Base-by-base conservation (phyloP, 176 grass and related monocot genomes). In the Oryza officinalis region DNA sequence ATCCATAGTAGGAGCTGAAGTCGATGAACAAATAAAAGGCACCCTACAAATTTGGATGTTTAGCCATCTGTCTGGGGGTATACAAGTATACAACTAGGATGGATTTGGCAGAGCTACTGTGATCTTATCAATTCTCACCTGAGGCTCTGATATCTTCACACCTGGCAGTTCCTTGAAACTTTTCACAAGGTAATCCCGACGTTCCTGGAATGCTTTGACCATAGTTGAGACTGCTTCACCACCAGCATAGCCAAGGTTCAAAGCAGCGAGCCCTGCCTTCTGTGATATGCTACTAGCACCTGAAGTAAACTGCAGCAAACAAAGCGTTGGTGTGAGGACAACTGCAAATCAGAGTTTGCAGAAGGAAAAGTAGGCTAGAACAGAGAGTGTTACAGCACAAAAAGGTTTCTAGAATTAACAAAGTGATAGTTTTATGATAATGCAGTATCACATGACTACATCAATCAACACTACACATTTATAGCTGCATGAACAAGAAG, bases 201-300 rank as follows among this genome's bases (percentile, higher is more conserved):
- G 85, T 78, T 94, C 89, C 78, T 86, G 92, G 78, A 92, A 97
- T 76, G 92, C 94, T 86, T 92, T 97, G 61, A 94, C 89, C 92
- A 94, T 97, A 20, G 90, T 79, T 63, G 87, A 87, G 71, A 97
- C 89, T 17, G 89, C 85, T 88, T 92, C 94, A 72, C 94, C 94
- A 54, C 94, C 94, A 4, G 89, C 94, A 74, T 90, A 97, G 17
- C 94, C 94, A 49, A 97, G 84, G 83, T 86, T 90, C 61, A 97
- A 89, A 86, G 89, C 94, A 79, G 94, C 85, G 63, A 94, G 82
- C 17, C 94, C 91, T 70, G 94, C 89, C 85, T 97, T 94, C 87
- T 97, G 94, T 71, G 94, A 97, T 81, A 94, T 97, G 81, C 94
- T 97, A 88, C 94, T 92, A 66, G 92, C 87, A 20, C 92, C 92